Evolutionary conservation across 2,329 filamentous ascomycete species (phyloP).

Genomic region (Xylariaceae sp.): DNA sequence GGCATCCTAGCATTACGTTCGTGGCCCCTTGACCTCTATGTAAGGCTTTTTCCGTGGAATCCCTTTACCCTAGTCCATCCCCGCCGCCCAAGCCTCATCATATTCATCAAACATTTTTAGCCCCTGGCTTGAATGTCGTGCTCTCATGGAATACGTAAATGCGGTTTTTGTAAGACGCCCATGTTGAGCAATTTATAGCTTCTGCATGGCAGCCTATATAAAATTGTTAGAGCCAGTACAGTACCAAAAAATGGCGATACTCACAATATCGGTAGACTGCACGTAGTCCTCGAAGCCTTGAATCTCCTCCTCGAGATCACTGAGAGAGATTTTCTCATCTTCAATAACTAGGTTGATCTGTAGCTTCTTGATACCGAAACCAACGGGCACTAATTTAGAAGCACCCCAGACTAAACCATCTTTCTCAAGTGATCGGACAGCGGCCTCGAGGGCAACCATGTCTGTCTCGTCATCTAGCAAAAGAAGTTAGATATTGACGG

Average conservation of each 20-base stretch:
- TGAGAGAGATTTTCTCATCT: slow-evolving; percentile 89
- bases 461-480: slow-evolving; percentile 81
- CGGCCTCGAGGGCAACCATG: slow-evolving; percentile 74
- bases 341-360: slow-evolving; percentile 98
- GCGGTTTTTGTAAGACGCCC: slow-evolving; percentile 19
- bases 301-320: slow-evolving; percentile 85
- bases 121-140: slow-evolving; percentile 29
- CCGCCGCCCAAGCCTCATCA: slow-evolving; percentile 30
- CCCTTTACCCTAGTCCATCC: slow-evolving; percentile 22
- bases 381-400: slow-evolving; percentile 82
- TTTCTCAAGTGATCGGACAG: slow-evolving; percentile 79
- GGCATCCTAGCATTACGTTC: slow-evolving; percentile 23
- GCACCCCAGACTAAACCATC: slow-evolving; percentile 96
- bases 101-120: slow-evolving; percentile 31
- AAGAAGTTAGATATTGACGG: slow-evolving; percentile 11
- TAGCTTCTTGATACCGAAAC: slow-evolving; percentile 98
- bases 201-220: slow-evolving; percentile 70
- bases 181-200: slow-evolving; percentile 61
- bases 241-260: slow-evolving; percentile 24
- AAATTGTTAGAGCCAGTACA: slow-evolving; percentile 14
- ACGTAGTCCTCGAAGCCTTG: slow-evolving; percentile 84
- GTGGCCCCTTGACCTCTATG: slow-evolving; percentile 26
- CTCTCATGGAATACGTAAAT: slow-evolving; percentile 31
- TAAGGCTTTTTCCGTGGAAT: slow-evolving; percentile 22
- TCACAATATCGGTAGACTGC: slow-evolving; percentile 83